Conservation (phyloP, 306 rosid species). For the Prosopis cineraria region DNA sequence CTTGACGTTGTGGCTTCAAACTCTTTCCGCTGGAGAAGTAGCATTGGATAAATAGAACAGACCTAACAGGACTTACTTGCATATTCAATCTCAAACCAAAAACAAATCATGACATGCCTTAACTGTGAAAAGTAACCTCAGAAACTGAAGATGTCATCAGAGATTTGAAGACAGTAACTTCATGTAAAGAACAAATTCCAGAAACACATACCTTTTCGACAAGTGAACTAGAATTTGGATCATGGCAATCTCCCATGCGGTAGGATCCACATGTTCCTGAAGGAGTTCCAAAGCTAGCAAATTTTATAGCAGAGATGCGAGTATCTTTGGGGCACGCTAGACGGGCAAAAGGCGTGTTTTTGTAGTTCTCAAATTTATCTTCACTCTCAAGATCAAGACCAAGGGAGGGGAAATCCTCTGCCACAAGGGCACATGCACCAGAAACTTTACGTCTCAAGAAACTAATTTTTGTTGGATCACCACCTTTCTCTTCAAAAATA, state of each 20-base stretch:
- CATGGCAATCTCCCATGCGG: constrained; percentile 70
- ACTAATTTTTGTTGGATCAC: constrained; percentile 68
- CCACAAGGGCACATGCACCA: constrained; percentile 57
- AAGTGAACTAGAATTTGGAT: constrained; percentile 59
- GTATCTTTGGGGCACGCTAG: constrained; percentile 64
- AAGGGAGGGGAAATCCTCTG: constrained; percentile 64
- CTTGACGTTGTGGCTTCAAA: too few relatives aligned
- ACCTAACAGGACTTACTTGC: not conserved
- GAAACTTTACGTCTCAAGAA: constrained; percentile 61
- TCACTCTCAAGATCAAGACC: constrained; percentile 52
- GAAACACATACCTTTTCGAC: constrained; percentile 65
- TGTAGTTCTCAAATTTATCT: constrained; percentile 31
- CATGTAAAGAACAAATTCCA: constrained; percentile 6
- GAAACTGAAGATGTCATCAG: constrained; percentile 2
- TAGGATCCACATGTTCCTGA: constrained; percentile 81
- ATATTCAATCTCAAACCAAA: not conserved
- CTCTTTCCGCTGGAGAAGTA: too few relatives aligned
- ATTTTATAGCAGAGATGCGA: constrained; percentile 53
- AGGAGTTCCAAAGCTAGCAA: constrained; percentile 88
- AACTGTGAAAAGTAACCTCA: not conserved
- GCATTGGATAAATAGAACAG: not conserved
- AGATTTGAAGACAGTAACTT: not conserved
- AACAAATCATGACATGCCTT: not conserved
- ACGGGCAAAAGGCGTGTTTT: constrained; percentile 41
- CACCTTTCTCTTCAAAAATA: constrained; percentile 91